A percentile compares a stretch with the other conserved stretches of the same genome.
phyloP scores from a whole-genome alignment of 495 filamentous ascomycete species.

The Peziza echinospora region DNA sequence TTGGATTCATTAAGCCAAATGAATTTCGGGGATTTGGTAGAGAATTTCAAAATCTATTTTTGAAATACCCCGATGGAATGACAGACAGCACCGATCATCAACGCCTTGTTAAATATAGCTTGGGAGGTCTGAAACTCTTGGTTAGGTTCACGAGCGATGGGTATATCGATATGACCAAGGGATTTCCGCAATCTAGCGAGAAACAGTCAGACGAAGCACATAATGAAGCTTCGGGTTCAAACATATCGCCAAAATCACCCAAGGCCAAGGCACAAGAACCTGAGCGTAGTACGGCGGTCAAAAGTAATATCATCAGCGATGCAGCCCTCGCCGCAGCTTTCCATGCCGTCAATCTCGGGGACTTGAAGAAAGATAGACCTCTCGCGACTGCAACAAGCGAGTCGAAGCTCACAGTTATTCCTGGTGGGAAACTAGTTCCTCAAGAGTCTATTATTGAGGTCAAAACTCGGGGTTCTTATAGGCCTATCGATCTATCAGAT shows the following conservation, averaged over 20 bases:
- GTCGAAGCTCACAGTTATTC: conserved; percentile 1
- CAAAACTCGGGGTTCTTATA: conserved; percentile 27
- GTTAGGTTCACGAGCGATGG: conserved; percentile 23
- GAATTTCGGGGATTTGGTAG: conserved; percentile 28
- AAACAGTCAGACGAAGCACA: conserved; percentile 11
- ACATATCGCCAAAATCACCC: too few relatives aligned
- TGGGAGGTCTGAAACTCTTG: conserved; percentile 25
- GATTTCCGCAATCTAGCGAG: conserved; percentile 1
- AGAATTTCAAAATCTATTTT: conserved; percentile 30
- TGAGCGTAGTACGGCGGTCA: too few relatives aligned
- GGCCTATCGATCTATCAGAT: conserved; percentile 21
- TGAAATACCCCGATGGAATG: conserved; percentile 17
- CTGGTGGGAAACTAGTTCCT: conserved; percentile 21
- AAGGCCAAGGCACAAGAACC: too few relatives aligned
- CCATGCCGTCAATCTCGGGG: neutral
- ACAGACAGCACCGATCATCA: conserved; percentile 27
- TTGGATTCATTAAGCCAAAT: neutral
- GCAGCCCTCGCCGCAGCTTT: too few relatives aligned
- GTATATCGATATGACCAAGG: neutral
- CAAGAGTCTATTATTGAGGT: conserved; percentile 26
- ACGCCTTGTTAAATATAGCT: conserved; percentile 26
- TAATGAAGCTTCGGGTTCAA: conserved; percentile 12
- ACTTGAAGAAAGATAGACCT: conserved; percentile 11
- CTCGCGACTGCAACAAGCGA: too few relatives aligned
- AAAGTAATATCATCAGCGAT: too few relatives aligned